Percentiles rank a stretch among this genome's conserved stretches.
Evolutionary conservation across 2,329 filamentous ascomycete genomes (phyloP).

Genomic region (Penicillium sp.): DNA sequence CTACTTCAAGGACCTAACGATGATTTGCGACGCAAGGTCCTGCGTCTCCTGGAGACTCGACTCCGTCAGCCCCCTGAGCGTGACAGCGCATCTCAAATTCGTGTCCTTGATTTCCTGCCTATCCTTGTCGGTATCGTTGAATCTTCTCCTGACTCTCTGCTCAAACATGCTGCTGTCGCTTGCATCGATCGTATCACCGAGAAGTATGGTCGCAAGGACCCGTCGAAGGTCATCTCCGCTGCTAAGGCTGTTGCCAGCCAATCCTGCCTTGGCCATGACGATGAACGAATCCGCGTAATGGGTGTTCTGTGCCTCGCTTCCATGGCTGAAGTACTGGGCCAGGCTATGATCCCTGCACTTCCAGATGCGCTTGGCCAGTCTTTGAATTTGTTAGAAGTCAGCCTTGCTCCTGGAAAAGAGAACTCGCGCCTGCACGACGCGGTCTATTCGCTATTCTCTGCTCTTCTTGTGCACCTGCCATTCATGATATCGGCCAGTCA

Average conservation of each 20-base stretch:
- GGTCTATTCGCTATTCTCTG: constrained; percentile 72
- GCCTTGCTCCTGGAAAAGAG: constrained; percentile 53
- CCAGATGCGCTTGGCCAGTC: constrained; percentile 71
- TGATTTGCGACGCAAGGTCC: constrained; percentile 72
- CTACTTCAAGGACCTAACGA: constrained; percentile 74
- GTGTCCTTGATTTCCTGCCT: constrained; percentile 74
- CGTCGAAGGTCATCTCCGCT: constrained; percentile 69
- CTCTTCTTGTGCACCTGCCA: constrained; percentile 77
- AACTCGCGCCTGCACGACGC: constrained; percentile 73
- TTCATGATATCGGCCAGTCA: constrained; percentile 81
- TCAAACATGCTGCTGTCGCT: constrained; percentile 80
- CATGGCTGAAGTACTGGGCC: constrained; percentile 80
- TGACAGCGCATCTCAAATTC: constrained; percentile 64
- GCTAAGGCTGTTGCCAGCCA: constrained; percentile 73
- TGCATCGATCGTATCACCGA: constrained; percentile 92
- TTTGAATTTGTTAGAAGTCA: constrained; percentile 67
- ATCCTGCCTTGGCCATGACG: constrained; percentile 70
- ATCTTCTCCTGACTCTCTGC: constrained; percentile 66
- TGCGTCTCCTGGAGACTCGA: constrained; percentile 75
- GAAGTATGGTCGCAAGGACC: constrained; percentile 91
- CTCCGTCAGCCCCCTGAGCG: constrained; percentile 70
- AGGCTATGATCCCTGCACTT: constrained; percentile 79
- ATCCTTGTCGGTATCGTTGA: constrained; percentile 74
- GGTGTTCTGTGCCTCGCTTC: constrained; percentile 87
- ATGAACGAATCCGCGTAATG: constrained; percentile 72